These are phyloP conservation scores for Protomyces lactucae-debilis DNA, from an alignment of 1,139 yeast species.

Conservation along the genomic window DNA sequence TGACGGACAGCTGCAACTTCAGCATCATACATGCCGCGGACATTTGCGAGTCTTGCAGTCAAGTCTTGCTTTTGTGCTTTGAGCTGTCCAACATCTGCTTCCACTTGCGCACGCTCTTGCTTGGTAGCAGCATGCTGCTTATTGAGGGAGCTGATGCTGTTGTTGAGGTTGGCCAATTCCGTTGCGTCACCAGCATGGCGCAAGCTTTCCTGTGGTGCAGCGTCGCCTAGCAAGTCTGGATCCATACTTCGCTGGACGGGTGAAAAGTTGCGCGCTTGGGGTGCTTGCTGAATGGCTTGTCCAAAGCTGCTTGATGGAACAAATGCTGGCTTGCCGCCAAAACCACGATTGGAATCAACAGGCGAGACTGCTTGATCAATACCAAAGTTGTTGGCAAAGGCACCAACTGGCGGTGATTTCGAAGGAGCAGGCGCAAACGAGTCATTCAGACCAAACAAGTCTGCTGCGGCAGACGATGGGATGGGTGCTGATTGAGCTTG, in stretches of 20 bases:
- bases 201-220: slow-evolving; percentile 37
- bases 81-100: slow-evolving; percentile 64
- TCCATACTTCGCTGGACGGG: background rate
- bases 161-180: slow-evolving; percentile 80
- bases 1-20: slow-evolving; percentile 67
- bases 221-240: slow-evolving; percentile 28
- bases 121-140: slow-evolving; percentile 67
- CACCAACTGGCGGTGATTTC: slow-evolving; percentile 32
- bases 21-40: slow-evolving; percentile 68
- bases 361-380: slow-evolving; percentile 28
- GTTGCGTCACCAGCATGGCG: slow-evolving; percentile 74
- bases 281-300: slow-evolving; percentile 40
- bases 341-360: slow-evolving; percentile 2
- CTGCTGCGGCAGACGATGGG: slow-evolving; percentile 28
- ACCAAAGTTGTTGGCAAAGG: slow-evolving; percentile 24
- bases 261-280: slow-evolving; percentile 33
- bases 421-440: slow-evolving; percentile 41
- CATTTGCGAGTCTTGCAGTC: slow-evolving; percentile 59
- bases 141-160: slow-evolving; percentile 74
- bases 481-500: slow-evolving; percentile 19
- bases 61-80: slow-evolving; percentile 64
- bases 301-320: slow-evolving; percentile 70
- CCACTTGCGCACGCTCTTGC: slow-evolving; percentile 68
- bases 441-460: slow-evolving; percentile 40
- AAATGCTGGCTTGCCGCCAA: slow-evolving; percentile 37